Evolutionary conservation across 495 filamentous ascomycete species (phyloP).

Genomic region (Tuber indicum): DNA sequence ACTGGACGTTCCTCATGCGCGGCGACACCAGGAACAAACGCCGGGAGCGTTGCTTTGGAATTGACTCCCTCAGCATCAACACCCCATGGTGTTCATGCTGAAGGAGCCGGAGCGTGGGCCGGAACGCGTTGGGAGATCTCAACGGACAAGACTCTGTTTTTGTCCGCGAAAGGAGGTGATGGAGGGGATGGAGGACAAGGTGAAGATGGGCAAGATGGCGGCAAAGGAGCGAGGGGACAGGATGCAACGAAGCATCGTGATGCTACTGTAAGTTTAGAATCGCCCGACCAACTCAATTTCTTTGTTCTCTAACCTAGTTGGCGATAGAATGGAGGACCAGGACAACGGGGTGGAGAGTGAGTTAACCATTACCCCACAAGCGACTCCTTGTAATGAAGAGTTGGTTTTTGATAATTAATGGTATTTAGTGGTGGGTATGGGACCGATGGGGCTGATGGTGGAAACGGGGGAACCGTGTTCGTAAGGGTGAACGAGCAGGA

Average conservation of each 20-base stretch:
- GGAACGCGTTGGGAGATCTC: constrained; percentile 40
- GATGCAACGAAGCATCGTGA: constrained; percentile 39
- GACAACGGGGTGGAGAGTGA: constrained; percentile 42
- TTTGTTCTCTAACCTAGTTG: constrained; percentile 1
- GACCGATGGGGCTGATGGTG: constrained; percentile 41
- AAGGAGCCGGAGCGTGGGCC: constrained; percentile 12
- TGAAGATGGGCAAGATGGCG: constrained; percentile 41
- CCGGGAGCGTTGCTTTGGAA: constrained; percentile 12
- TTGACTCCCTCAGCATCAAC: constrained; percentile 12
- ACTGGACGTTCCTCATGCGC: constrained; percentile 15
- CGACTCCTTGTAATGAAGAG: background rate
- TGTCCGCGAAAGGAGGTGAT: constrained; percentile 41
- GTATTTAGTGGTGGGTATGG: constrained; percentile 34
- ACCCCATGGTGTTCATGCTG: constrained; percentile 9
- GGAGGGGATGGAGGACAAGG: constrained; percentile 45
- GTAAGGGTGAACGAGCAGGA: constrained; percentile 41
- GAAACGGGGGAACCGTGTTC: constrained; percentile 38
- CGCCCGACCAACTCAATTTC: constrained; percentile 2
- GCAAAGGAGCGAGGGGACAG: constrained; percentile 35
- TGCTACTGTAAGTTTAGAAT: constrained; percentile 24
- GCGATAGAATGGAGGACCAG: constrained; percentile 32
- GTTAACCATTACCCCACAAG: background rate
- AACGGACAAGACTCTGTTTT: constrained; percentile 30
- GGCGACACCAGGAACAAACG: constrained; percentile 12
- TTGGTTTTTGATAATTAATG: background rate